phyloP scores from a whole-genome alignment of 192 early-diverging fungal species.

The Coemansia sp. region DNA sequence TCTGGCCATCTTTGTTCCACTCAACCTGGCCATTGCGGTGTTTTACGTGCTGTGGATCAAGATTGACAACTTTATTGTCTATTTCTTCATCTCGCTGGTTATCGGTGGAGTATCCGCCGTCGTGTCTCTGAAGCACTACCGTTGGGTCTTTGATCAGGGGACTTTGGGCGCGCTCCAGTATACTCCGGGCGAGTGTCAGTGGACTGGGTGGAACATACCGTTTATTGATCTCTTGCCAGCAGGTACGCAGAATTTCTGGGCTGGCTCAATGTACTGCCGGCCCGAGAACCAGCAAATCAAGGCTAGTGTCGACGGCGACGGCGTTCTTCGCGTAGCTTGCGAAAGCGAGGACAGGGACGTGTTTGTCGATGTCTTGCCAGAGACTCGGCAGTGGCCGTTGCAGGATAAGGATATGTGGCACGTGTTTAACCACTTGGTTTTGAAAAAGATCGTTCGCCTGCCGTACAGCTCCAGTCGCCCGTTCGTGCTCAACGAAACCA shows the following conservation, averaged over 20 bases:
- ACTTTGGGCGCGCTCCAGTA: conserved; percentile 9
- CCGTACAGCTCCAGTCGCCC: conserved; percentile 19
- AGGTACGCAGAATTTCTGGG: conserved; percentile 64
- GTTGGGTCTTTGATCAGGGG: conserved; percentile 47
- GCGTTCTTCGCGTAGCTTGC: conserved; percentile 44
- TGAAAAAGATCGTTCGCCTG: conserved; percentile 23
- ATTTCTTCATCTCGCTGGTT: conserved; percentile 30
- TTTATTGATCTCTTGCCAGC: conserved; percentile 58
- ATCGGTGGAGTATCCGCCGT: conserved; percentile 14
- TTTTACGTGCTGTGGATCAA: conserved; percentile 40
- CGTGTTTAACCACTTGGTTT: conserved; percentile 50
- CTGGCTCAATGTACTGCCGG: conserved; percentile 48
- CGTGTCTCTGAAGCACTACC: conserved; percentile 47
- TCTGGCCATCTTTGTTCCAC: conserved; percentile 53
- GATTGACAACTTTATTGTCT: conserved; percentile 34
- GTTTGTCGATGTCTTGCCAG: conserved; percentile 56
- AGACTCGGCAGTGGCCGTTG: conserved; percentile 56
- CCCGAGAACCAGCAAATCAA: conserved; percentile 30
- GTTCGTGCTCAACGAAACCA: conserved; percentile 36
- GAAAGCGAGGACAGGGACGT: background rate
- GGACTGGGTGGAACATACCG: conserved; percentile 58
- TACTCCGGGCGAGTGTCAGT: conserved; percentile 48
- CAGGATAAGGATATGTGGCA: conserved; percentile 54
- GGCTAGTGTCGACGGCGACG: conserved; percentile 42
- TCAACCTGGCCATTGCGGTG: conserved; percentile 52